Conservation (phyloP, 2,329 filamentous ascomycete genomes). For the Ceratocystiopsis sp. region DNA sequence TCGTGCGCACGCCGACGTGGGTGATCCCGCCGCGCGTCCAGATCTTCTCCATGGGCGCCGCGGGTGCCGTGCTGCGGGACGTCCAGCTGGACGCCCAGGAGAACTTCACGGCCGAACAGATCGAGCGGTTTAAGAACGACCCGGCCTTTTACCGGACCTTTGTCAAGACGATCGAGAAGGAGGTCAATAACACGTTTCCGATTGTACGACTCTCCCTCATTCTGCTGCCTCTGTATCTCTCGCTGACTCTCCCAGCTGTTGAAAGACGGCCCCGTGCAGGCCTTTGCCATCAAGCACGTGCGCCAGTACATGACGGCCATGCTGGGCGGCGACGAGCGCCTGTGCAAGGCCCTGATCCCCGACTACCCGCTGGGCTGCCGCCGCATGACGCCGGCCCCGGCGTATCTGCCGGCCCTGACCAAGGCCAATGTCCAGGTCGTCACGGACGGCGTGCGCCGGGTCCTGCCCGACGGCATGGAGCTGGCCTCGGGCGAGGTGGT, state of each 20-base stretch:
- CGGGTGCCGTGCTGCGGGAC: constrained; percentile 18
- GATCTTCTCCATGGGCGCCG: constrained; percentile 21
- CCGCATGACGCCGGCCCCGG: constrained; percentile 31
- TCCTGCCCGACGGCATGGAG: constrained; percentile 31
- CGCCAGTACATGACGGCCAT: constrained; percentile 29
- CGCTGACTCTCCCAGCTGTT: constrained; percentile 15
- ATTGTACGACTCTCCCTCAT: constrained; percentile 16
- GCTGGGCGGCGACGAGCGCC: constrained; percentile 29
- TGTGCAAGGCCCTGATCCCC: constrained; percentile 34
- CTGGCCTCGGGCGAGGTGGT: constrained; percentile 29
- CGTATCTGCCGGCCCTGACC: constrained; percentile 29
- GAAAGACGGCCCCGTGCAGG: constrained; percentile 23
- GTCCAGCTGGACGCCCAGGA: constrained; percentile 25
- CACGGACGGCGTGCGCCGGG: constrained; percentile 24
- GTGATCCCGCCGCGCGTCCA: constrained; percentile 19
- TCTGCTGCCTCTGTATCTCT: background rate
- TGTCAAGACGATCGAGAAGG: constrained; percentile 27
- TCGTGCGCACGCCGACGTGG: constrained; percentile 26
- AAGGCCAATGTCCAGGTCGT: constrained; percentile 31
- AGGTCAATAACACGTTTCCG: constrained; percentile 25
- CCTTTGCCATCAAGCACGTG: constrained; percentile 23
- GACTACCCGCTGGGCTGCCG: constrained; percentile 29
- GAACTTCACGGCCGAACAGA: constrained; percentile 25
- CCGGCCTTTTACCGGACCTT: constrained; percentile 28
- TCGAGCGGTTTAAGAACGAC: constrained; percentile 29